Evolutionary conservation across 1,284 basidiomycete species (phyloP).

Genomic region (Apiotrichum siamense): DNA sequence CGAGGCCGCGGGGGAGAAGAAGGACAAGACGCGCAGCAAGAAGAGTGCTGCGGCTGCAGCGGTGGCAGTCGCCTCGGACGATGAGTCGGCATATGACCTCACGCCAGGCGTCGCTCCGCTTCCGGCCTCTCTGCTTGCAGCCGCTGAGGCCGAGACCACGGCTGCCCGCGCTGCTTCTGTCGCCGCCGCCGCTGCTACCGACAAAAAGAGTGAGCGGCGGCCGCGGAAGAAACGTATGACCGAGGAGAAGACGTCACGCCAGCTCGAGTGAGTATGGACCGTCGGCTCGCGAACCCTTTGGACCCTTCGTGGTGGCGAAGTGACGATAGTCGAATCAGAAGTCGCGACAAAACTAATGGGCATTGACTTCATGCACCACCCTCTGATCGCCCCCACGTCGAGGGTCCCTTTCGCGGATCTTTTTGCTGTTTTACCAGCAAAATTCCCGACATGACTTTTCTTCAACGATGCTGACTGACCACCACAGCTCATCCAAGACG

Average conservation of each 20-base stretch:
- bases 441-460: not conserved
- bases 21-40: slow-evolving; percentile 10
- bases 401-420: not conserved
- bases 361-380: slow-evolving; percentile 7
- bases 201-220: slow-evolving; percentile 7
- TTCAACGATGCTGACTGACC: not conserved
- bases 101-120: slow-evolving; percentile 13
- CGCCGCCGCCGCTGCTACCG: not conserved
- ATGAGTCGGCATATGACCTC: slow-evolving; percentile 10
- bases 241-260: slow-evolving; percentile 6
- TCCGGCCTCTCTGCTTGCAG: slow-evolving; percentile 6
- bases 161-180: not conserved
- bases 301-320: not conserved
- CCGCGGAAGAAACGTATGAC: slow-evolving; percentile 10
- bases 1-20: slow-evolving; percentile 11
- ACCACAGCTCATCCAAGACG: slow-evolving; percentile 10
- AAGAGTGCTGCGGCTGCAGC: not conserved
- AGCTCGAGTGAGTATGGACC: slow-evolving; percentile 3
- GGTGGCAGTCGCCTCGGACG: slow-evolving; percentile 1
- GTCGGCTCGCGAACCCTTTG: not conserved
- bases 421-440: not conserved
- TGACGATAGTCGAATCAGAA: slow-evolving; percentile 2
- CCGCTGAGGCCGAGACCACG: slow-evolving; percentile 9
- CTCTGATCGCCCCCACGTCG: not conserved
- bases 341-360: not conserved